Conservation (phyloP, 129 eudicot species). For the Gnaphalium uliginosum region DNA sequence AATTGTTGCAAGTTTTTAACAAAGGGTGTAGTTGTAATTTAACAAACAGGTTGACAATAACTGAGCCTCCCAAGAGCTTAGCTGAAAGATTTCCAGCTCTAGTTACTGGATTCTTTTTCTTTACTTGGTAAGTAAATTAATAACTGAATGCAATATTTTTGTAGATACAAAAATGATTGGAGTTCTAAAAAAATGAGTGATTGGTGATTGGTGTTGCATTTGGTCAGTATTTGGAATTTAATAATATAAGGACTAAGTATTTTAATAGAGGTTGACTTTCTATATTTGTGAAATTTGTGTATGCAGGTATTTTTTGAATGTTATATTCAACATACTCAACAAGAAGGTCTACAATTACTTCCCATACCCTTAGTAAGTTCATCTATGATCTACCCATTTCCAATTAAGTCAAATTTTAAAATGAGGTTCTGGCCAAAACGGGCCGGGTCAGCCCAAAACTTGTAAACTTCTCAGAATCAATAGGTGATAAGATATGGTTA, state of each 20-base stretch:
- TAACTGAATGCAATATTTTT: neutral
- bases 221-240: neutral
- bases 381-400: neutral
- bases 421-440: neutral
- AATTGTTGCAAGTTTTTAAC: neutral
- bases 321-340: neutral
- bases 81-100: constrained; percentile 48
- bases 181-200: neutral
- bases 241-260: neutral
- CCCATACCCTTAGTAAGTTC: constrained; percentile 71
- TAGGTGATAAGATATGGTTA: neutral
- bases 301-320: neutral
- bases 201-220: neutral
- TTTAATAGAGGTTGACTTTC: constrained; percentile 46
- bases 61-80: constrained; percentile 45
- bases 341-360: constrained; percentile 47
- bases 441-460: neutral
- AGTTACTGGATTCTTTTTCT: constrained; percentile 65
- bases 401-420: neutral
- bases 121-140: constrained; percentile 46
- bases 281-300: neutral
- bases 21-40: neutral
- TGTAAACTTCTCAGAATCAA: neutral
- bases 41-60: constrained; percentile 35
- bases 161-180: too few relatives aligned